phyloP scores from a whole-genome alignment of 805 yeast species.

The Ogataea sp. region DNA sequence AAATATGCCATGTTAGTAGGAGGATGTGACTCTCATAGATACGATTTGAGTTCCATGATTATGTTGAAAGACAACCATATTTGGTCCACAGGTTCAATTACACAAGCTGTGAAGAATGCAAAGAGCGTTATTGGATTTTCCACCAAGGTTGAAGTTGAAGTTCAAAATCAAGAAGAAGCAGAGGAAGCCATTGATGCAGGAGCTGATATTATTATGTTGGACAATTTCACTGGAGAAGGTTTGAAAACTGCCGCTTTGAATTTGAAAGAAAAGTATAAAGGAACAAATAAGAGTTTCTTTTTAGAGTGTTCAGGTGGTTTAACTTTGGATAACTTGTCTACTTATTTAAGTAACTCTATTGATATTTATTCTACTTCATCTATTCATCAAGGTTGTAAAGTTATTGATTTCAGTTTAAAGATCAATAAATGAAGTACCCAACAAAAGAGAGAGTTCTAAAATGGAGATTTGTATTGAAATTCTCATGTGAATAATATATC shows the following conservation, averaged over 20 bases:
- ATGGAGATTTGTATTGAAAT: too few species aligned
- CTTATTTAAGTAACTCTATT: slow-evolving; percentile 66
- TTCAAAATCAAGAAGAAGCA: slow-evolving; percentile 78
- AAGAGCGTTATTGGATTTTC: slow-evolving; percentile 81
- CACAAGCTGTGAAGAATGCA: slow-evolving; percentile 73
- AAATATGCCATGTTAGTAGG: slow-evolving; percentile 94
- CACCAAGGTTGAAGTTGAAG: slow-evolving; percentile 87
- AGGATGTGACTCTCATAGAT: slow-evolving; percentile 88
- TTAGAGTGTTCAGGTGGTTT: slow-evolving; percentile 93
- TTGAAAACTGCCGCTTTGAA: slow-evolving; percentile 56
- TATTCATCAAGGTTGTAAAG: slow-evolving; percentile 84
- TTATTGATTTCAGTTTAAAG: slow-evolving; percentile 80
- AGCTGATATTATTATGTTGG: slow-evolving; percentile 93
- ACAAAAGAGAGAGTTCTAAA: too few species aligned
- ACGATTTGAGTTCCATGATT: slow-evolving; percentile 88
- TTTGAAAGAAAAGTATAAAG: slow-evolving; percentile 36
- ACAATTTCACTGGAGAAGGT: slow-evolving; percentile 67
- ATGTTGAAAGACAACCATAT: slow-evolving; percentile 95
- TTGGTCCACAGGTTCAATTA: slow-evolving; percentile 88
- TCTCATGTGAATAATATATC: too few species aligned
- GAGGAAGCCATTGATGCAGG: slow-evolving; percentile 90
- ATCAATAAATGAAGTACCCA: slow-evolving; percentile 25
- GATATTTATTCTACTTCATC: slow-evolving; percentile 89
- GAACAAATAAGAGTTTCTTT: slow-evolving; percentile 41
- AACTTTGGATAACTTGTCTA: slow-evolving; percentile 54